Evolutionary conservation across 2,329 filamentous ascomycete species (phyloP).

Genomic region (Clarireedia paspali): DNA sequence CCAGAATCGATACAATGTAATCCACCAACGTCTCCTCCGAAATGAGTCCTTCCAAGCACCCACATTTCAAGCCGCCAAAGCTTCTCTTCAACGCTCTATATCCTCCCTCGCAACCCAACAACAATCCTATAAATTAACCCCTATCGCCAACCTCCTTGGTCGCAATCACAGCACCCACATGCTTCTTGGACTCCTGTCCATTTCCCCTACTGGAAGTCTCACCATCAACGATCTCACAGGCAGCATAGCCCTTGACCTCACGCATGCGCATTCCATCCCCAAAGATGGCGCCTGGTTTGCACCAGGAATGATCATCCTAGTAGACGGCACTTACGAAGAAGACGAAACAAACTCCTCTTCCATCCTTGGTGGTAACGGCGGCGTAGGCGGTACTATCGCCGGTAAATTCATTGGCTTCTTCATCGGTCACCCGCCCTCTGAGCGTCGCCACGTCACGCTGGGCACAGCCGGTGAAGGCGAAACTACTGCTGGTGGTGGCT

Average conservation of each 20-base stretch:
- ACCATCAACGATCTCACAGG: slow-evolving; percentile 83
- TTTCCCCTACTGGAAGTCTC: slow-evolving; percentile 73
- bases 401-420: slow-evolving; percentile 87
- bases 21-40: slow-evolving; percentile 84
- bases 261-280: slow-evolving; percentile 73
- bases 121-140: slow-evolving; percentile 79
- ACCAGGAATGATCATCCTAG: slow-evolving; percentile 90
- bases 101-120: slow-evolving; percentile 45
- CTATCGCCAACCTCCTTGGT: slow-evolving; percentile 68
- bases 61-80: slow-evolving; percentile 55
- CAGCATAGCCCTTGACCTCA: slow-evolving; percentile 76
- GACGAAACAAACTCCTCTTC: slow-evolving; percentile 67
- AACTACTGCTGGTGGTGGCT: slow-evolving; percentile 66
- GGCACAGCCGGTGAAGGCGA: slow-evolving; percentile 54
- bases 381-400: slow-evolving; percentile 85
- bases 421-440: slow-evolving; percentile 84
- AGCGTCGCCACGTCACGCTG: slow-evolving; percentile 71
- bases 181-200: slow-evolving; percentile 73
- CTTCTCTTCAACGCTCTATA: slow-evolving; percentile 48
- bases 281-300: slow-evolving; percentile 86
- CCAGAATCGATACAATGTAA: slow-evolving; percentile 82
- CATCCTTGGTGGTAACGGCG: slow-evolving; percentile 66
- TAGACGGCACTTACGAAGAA: slow-evolving; percentile 96
- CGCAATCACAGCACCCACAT: slow-evolving; percentile 79
- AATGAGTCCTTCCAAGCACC: slow-evolving; percentile 91